These are phyloP conservation scores for Clonostachys byssicola DNA, from an alignment of 2,329 filamentous ascomycete genomes.

Conservation along the genomic window DNA sequence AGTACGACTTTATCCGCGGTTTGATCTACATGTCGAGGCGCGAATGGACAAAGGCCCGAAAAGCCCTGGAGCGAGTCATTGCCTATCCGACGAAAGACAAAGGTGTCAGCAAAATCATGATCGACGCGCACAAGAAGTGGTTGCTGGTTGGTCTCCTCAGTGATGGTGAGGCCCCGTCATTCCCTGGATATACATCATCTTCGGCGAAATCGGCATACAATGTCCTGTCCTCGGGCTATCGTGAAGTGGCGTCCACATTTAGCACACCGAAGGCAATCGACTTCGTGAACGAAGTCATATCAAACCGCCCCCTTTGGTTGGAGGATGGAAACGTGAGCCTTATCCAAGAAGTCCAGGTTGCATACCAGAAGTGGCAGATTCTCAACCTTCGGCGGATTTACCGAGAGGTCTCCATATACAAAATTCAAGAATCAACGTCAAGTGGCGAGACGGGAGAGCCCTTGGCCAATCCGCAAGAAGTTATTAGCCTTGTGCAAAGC, in stretches of 20 bases:
- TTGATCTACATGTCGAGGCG: slow-evolving; percentile 58
- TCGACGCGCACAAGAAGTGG: slow-evolving; percentile 92
- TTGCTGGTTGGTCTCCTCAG: slow-evolving; percentile 70
- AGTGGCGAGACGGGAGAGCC: slow-evolving; percentile 47
- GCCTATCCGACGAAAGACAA: slow-evolving; percentile 61
- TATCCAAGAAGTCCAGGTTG: slow-evolving; percentile 62
- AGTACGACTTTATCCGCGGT: slow-evolving; percentile 64
- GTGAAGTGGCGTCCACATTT: slow-evolving; percentile 66
- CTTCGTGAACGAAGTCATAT: slow-evolving; percentile 61
- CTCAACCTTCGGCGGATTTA: slow-evolving; percentile 71
- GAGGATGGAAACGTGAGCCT: slow-evolving; percentile 72
- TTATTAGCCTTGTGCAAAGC: slow-evolving; percentile 39
- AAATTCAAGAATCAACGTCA: slow-evolving; percentile 45
- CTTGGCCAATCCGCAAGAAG: slow-evolving; percentile 34
- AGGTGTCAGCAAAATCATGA: slow-evolving; percentile 71
- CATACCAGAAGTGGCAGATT: slow-evolving; percentile 74
- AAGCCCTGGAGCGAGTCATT: slow-evolving; percentile 61
- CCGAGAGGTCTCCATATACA: slow-evolving; percentile 48
- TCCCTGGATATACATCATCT: slow-evolving; percentile 52
- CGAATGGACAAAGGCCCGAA: slow-evolving; percentile 58
- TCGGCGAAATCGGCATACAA: slow-evolving; percentile 52
- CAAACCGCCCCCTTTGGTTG: slow-evolving; percentile 54
- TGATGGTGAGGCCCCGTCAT: slow-evolving; percentile 51
- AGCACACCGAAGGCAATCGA: slow-evolving; percentile 45
- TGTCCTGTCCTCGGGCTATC: slow-evolving; percentile 64